A percentile compares a stretch with the other conserved stretches of the same genome.
Evolutionary conservation across 2,329 filamentous ascomycete species (phyloP).

Genomic region (Aureobasidium sp.): DNA sequence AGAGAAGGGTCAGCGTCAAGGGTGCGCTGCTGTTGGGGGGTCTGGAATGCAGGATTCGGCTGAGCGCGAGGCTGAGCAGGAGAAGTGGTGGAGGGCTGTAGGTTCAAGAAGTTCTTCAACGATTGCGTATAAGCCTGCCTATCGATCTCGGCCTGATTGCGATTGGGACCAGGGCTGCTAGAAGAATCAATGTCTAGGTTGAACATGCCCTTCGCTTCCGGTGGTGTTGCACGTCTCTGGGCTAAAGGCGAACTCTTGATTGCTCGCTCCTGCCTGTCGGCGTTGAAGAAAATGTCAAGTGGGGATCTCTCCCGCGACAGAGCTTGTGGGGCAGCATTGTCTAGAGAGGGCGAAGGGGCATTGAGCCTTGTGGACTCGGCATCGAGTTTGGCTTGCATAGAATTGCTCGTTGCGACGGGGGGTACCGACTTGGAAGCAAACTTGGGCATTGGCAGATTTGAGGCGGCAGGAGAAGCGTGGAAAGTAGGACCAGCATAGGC

Average conservation of each 20-base stretch:
- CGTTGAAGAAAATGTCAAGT: conserved; percentile 83
- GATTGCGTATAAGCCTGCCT: conserved; percentile 40
- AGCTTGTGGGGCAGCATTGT: not conserved
- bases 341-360: conserved; percentile 11
- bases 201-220: conserved; percentile 42
- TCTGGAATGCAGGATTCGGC: conserved; percentile 19
- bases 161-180: conserved; percentile 26
- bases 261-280: conserved; percentile 71
- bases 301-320: conserved; percentile 57
- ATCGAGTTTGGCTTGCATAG: conserved; percentile 38
- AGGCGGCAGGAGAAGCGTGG: conserved; percentile 87
- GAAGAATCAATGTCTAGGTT: conserved; percentile 61
- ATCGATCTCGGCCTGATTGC: conserved; percentile 41
- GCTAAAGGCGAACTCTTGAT: conserved; percentile 40
- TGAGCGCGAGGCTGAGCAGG: conserved; percentile 20
- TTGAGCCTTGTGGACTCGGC: conserved; percentile 24
- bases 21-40: conserved; percentile 13
- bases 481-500: conserved; percentile 92
- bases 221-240: conserved; percentile 18
- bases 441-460: conserved; percentile 80
- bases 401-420: conserved; percentile 49
- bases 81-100: conserved; percentile 18
- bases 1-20: conserved; percentile 9
- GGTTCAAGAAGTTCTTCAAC: conserved; percentile 38
- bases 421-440: conserved; percentile 73